Conservation (phyloP, 2,329 filamentous ascomycete genomes). For the Passalora sequoiae region DNA sequence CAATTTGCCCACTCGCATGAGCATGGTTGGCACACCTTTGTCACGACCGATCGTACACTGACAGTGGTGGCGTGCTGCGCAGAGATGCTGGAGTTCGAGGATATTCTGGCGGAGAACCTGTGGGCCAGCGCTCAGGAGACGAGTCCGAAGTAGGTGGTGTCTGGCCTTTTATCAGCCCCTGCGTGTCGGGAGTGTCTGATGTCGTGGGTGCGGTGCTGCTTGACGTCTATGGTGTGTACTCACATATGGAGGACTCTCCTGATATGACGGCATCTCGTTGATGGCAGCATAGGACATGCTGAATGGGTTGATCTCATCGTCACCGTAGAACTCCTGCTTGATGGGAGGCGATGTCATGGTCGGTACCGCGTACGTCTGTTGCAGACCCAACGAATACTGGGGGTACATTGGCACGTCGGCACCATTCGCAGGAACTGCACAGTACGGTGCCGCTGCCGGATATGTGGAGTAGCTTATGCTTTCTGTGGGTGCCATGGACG, state of each 20-base stretch:
- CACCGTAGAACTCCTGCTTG: slow-evolving; percentile 60
- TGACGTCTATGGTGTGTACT: slow-evolving; percentile 34
- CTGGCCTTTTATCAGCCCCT: slow-evolving; percentile 43
- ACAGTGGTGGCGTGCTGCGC: slow-evolving; percentile 59
- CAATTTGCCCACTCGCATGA: too few species aligned
- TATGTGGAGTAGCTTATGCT: slow-evolving; percentile 51
- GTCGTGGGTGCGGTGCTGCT: slow-evolving; percentile 14
- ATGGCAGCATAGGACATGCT: slow-evolving; percentile 65
- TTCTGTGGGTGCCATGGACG: slow-evolving; percentile 59
- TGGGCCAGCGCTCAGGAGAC: slow-evolving; percentile 57
- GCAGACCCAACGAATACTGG: slow-evolving; percentile 50
- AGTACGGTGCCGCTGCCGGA: slow-evolving; percentile 15
- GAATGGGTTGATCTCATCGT: slow-evolving; percentile 59
- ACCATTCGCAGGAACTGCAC: slow-evolving; percentile 38
- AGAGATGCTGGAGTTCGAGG: slow-evolving; percentile 65
- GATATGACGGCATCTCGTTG: slow-evolving; percentile 48
- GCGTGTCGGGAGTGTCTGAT: slow-evolving; percentile 19
- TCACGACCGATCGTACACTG: slow-evolving; percentile 16
- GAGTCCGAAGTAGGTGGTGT: slow-evolving; percentile 73
- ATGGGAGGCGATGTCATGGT: slow-evolving; percentile 47
- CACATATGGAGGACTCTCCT: slow-evolving; percentile 67
- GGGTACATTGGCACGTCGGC: slow-evolving; percentile 47
- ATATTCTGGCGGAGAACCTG: slow-evolving; percentile 41
- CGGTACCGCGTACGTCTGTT: slow-evolving; percentile 32
- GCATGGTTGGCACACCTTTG: not conserved